Conservation (phyloP, 2,329 filamentous ascomycete genomes). For the Cytospora paraplurivora region DNA sequence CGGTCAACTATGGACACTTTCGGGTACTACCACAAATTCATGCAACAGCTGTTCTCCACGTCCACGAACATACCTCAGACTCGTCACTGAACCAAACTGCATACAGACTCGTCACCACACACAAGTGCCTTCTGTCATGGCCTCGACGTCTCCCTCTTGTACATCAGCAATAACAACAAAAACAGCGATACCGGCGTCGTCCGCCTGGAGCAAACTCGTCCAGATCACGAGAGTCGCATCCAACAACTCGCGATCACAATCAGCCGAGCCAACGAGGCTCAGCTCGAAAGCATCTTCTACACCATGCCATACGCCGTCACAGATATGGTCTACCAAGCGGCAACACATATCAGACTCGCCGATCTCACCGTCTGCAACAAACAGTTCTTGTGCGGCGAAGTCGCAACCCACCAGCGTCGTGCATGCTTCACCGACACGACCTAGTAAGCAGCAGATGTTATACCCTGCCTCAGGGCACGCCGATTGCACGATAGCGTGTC, state of each 20-base stretch:
- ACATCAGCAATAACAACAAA: neutral
- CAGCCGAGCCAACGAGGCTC: constrained; percentile 17
- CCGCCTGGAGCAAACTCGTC: constrained; percentile 27
- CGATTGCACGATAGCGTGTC: constrained; percentile 17
- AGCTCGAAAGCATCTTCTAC: neutral
- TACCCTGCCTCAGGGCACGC: too few species aligned
- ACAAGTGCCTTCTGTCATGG: neutral
- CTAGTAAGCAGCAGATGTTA: neutral
- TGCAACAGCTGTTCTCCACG: neutral
- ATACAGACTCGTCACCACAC: too few species aligned
- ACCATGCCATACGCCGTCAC: neutral
- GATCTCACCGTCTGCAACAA: neutral
- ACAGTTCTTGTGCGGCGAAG: neutral
- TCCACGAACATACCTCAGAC: neutral
- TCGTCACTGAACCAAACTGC: neutral
- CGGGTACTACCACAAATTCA: neutral
- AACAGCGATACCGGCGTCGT: neutral
- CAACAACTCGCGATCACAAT: constrained; percentile 8
- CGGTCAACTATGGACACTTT: neutral
- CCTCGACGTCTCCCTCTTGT: neutral
- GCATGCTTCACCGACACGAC: neutral
- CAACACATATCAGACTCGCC: constrained; percentile 8
- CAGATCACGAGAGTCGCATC: constrained; percentile 22
- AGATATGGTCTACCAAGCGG: constrained; percentile 7
- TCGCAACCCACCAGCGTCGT: neutral